phyloP scores from a whole-genome alignment of 2,329 filamentous ascomycete species.

The Paecilomyces dactylethromorphus region DNA sequence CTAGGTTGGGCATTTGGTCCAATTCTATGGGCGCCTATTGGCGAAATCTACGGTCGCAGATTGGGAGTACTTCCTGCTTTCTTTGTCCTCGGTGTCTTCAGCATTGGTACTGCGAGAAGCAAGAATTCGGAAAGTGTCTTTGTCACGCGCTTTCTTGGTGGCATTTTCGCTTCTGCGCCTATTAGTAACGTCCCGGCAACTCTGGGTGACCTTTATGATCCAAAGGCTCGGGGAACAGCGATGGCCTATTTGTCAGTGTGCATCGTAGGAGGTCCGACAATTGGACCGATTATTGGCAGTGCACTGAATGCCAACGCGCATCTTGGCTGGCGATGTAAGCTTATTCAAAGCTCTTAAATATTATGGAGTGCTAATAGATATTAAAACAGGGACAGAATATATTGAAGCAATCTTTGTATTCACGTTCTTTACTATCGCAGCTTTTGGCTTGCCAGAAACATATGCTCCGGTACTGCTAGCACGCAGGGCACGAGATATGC shows the following conservation, averaged over 20 bases:
- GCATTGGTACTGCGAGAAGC: conserved; percentile 39
- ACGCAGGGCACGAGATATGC: neutral
- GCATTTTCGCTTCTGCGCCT: conserved; percentile 39
- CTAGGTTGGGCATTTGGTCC: conserved; percentile 19
- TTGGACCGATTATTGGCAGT: conserved; percentile 38
- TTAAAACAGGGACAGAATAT: conserved; percentile 29
- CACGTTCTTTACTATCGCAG: neutral
- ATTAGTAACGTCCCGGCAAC: conserved; percentile 38
- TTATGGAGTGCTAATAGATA: neutral
- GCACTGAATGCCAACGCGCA: conserved; percentile 25
- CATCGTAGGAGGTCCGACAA: conserved; percentile 34
- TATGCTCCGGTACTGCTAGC: neutral
- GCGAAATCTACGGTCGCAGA: conserved; percentile 42
- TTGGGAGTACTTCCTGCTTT: conserved; percentile 40
- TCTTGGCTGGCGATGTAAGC: conserved; percentile 37
- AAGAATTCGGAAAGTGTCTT: conserved; percentile 30
- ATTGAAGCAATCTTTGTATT: conserved; percentile 23
- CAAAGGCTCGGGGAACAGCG: conserved; percentile 31
- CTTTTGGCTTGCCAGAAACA: neutral
- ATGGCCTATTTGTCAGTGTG: conserved; percentile 35
- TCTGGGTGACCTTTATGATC: conserved; percentile 38
- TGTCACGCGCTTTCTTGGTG: conserved; percentile 39
- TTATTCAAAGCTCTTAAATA: neutral
- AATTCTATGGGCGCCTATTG: conserved; percentile 37
- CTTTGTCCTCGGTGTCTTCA: conserved; percentile 39